phyloP scores from a whole-genome alignment of 139 green algal species.

The Haematococcus sp. region DNA sequence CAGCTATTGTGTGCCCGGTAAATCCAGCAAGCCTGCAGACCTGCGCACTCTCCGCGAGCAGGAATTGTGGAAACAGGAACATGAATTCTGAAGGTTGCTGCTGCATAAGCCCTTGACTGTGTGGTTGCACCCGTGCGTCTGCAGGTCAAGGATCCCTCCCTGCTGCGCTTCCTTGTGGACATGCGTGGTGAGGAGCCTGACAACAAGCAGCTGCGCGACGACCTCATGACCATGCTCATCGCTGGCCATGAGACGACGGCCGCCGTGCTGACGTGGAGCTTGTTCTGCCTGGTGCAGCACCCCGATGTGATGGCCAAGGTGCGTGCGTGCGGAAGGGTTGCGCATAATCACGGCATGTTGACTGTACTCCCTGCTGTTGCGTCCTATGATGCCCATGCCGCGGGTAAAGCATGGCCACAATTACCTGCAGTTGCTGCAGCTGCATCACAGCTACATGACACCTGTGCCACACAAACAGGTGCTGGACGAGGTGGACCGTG shows the following conservation, averaged over 20 bases:
- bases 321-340: not conserved
- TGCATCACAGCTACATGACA: not conserved
- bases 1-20: too few relatives aligned
- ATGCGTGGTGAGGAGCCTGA: constrained; percentile 88
- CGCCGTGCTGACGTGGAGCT: constrained; percentile 85
- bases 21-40: too few relatives aligned
- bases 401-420: too few relatives aligned
- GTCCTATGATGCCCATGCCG: too few relatives aligned
- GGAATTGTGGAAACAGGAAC: too few relatives aligned
- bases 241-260: constrained; percentile 96
- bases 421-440: not conserved
- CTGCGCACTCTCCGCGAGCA: too few relatives aligned
- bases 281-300: constrained; percentile 75
- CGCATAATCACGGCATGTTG: too few relatives aligned
- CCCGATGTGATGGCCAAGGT: constrained; percentile 73
- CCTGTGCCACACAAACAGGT: constrained; percentile 11
- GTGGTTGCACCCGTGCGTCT: too few relatives aligned
- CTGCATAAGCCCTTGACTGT: too few relatives aligned
- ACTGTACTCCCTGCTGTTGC: too few relatives aligned
- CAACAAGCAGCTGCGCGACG: constrained; percentile 92
- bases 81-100: too few relatives aligned
- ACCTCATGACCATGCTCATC: constrained; percentile 91
- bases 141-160: constrained; percentile 86
- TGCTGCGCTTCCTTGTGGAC: constrained; percentile 98
- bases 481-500: constrained; percentile 61